A percentile compares a stretch with the other conserved stretches of the same genome.
Conservation (phyloP, 768 basidiomycete species). For the Amanita thiersii region DNA sequence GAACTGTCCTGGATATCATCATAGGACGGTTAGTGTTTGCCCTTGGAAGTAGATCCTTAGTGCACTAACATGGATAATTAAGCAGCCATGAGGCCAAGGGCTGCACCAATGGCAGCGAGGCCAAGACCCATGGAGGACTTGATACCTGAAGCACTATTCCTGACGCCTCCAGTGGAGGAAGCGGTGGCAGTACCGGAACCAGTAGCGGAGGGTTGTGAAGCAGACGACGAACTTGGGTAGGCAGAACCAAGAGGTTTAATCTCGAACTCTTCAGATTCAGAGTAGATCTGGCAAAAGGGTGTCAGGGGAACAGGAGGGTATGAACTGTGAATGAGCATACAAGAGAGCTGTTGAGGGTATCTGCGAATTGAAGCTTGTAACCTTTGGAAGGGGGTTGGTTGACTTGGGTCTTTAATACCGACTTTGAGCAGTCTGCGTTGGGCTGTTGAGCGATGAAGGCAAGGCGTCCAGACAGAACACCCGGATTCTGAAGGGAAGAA, state of each 20-base stretch:
- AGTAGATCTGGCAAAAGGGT: constrained; percentile 2
- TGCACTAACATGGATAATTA: neutral
- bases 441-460: constrained; percentile 8
- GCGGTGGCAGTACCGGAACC: neutral
- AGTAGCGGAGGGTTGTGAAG: neutral
- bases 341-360: constrained; percentile 5
- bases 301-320: neutral
- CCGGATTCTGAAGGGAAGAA: constrained; percentile 2
- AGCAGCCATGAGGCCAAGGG: constrained; percentile 10
- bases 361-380: constrained; percentile 5
- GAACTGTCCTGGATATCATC: neutral
- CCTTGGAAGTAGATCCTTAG: too few species aligned
- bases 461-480: constrained; percentile 5
- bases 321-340: neutral
- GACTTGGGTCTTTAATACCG: constrained; percentile 2
- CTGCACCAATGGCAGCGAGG: constrained; percentile 6
- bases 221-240: neutral
- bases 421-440: constrained; percentile 7
- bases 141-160: constrained; percentile 1
- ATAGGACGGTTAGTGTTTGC: neutral
- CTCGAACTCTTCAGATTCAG: constrained; percentile 6
- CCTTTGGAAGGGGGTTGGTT: constrained; percentile 5
- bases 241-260: constrained; percentile 7
- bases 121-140: constrained; percentile 6
- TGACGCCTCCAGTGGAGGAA: neutral